phyloP scores from a whole-genome alignment of 768 basidiomycete genomes.

The Amanita molliuscula region DNA sequence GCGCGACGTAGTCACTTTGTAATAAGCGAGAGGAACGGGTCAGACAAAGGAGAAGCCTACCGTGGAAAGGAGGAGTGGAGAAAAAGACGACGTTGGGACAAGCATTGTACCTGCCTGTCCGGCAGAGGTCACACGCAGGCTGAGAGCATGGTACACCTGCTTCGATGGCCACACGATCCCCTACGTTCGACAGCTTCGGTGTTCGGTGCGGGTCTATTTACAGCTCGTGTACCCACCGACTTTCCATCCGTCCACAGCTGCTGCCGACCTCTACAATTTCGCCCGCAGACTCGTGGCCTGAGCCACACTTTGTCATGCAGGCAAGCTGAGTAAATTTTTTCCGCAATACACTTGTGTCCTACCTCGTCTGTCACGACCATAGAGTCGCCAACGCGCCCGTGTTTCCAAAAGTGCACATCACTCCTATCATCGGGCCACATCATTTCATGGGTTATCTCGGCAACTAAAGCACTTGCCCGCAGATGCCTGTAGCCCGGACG shows the following conservation, averaged over 20 bases:
- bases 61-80: constrained; percentile 62
- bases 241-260: constrained; percentile 60
- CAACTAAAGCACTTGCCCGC: constrained; percentile 37
- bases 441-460: background rate
- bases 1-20: background rate
- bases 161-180: constrained; percentile 62
- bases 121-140: constrained; percentile 49
- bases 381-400: constrained; percentile 56
- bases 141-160: constrained; percentile 61
- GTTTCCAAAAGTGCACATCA: constrained; percentile 68
- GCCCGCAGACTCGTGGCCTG: constrained; percentile 64
- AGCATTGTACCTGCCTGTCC: constrained; percentile 55
- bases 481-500: constrained; percentile 60
- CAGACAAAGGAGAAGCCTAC: constrained; percentile 17
- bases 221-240: constrained; percentile 22
- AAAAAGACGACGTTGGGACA: constrained; percentile 56
- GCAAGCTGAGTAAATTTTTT: background rate
- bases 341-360: constrained; percentile 4
- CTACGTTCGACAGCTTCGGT: constrained; percentile 16
- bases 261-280: constrained; percentile 54
- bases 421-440: constrained; percentile 29
- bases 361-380: constrained; percentile 66
- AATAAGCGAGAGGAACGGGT: background rate
- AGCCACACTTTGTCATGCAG: constrained; percentile 37
- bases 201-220: background rate